Base-by-base conservation (phyloP, 1,139 yeast species). In the Diutina pseudorugosa region DNA sequence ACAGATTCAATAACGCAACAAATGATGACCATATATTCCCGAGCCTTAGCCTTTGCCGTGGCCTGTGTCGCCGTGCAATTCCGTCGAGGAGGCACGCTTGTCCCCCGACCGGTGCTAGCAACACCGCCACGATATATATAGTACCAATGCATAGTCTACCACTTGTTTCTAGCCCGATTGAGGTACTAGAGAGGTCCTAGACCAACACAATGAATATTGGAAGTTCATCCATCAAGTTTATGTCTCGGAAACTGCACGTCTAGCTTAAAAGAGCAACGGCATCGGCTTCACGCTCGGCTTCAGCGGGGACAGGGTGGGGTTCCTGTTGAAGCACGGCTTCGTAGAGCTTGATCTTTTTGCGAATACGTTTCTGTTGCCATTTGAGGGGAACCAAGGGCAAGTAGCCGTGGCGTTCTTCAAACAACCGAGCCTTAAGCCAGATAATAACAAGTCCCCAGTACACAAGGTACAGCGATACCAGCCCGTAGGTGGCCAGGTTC, bases 401-500 rank as follows among this genome's bases (percentile, higher is more conserved):
- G 52, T 72, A 71, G 0, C 91, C 91, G 51, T 73, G 65, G 59
- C 76, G 75, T 67, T 89, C 96, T 62, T 83, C 83, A 57, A 70
- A 75, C 53, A 79, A 66, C 60, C 70, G 54, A 51, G 77, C 69
- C 14, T 58, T 55, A 40, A 89, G 71, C 65, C 81, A 68, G 53
- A 0, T 65, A 54, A 48, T 84, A 14, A 89, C 79, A 41, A 75
- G 66, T 5, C 79, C 50, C 98, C 98, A 91, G 68, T 87, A 91
- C 5, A 72, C 57, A 58, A 81, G 76, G 67, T 91, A 91, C 52
- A 90, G 79, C 20, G 77, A 66, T n/a, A 91, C 90, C 44, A 96
- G 87, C 19, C 96, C 96, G 63, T 86, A 88, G 1, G 97, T 90
- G 18, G 97, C 98, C 41, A 94, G 81, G 67, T 91, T 91, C 41